phyloP scores from a whole-genome alignment of 805 yeast species.

The Candida anglica region DNA sequence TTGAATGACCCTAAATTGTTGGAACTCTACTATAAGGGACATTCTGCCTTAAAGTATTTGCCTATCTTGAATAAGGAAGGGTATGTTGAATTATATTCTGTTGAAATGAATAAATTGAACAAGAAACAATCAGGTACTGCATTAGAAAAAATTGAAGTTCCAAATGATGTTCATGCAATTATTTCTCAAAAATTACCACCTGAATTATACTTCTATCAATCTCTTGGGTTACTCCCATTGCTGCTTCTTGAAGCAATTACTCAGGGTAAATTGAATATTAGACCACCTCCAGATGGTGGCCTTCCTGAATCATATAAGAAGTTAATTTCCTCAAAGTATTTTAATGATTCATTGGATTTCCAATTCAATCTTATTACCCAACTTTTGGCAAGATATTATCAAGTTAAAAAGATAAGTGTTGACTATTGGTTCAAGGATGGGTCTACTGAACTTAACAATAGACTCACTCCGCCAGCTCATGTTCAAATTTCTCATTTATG shows the following conservation, averaged over 20 bases:
- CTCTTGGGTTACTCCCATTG: conserved; percentile 67
- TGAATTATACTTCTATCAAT: conserved; percentile 76
- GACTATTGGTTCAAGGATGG: conserved; percentile 52
- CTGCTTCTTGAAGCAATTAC: conserved; percentile 64
- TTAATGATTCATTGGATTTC: conserved; percentile 52
- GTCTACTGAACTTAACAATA: conserved; percentile 42
- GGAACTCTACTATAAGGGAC: conserved; percentile 61
- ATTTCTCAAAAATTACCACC: conserved; percentile 83
- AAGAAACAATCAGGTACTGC: conserved; percentile 5
- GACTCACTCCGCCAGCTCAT: conserved; percentile 52
- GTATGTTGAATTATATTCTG: conserved; percentile 52
- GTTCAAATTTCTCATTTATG: conserved; percentile 26
- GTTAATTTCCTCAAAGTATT: conserved; percentile 44
- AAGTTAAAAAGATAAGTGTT: conserved; percentile 60
- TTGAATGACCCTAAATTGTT: conserved; percentile 43
- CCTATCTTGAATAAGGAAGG: conserved; percentile 75
- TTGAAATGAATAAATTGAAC: conserved; percentile 33
- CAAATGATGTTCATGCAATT: conserved; percentile 77
- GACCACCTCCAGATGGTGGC: conserved; percentile 66
- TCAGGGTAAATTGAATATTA: conserved; percentile 57
- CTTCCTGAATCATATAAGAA: conserved; percentile 52
- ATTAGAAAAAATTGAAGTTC: conserved; percentile 37
- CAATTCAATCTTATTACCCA: conserved; percentile 67
- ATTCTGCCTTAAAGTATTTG: conserved; percentile 61
- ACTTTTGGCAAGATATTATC: conserved; percentile 79